Evolutionary conservation across 768 basidiomycete species (phyloP), one percentile per base, ranked within the genome.

Genomic region (Tylopilus sp.): DNA sequence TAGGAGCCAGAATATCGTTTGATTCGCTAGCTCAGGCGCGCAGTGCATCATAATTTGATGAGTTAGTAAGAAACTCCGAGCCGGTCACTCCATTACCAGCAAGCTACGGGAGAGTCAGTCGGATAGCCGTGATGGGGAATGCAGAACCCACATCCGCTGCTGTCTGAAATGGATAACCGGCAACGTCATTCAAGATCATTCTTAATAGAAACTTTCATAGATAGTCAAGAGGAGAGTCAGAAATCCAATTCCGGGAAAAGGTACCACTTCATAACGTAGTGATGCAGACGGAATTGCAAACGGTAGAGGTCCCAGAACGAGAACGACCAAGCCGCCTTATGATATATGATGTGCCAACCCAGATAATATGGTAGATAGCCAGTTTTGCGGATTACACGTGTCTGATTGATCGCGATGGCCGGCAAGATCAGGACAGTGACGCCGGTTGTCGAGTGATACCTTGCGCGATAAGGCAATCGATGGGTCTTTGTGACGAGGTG

Each of bases 171-270:
- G 1, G 87, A 82, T 85, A 95, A 6, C 85, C 86, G 3, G 85
- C 88, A 18, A 78, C 82, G 3, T 84, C 91, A 59, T 91, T 87
- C 49, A 89, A 66, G 68, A 92, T 92, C 68, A 93, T 76, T 2
- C 92, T 91, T 28, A 93, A 74, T 13, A 92, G 71, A 63, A 92
- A 83, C 85, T 89, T 68, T 92, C 90, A 63, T 86, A 86, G 43
- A 92, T 76, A 0, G 86, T 87, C 9, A 85, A 90, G 26, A 84
- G 72, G 38, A 89, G 78, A 25, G 91, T 93, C 1, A 90, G 87
- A 61, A 91, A 91, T 6, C 80, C 90, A 3, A 87, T 88, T 6
- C 81, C 83, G 28, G 91, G 88, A 26, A 92, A 76, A 45, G 92
- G 74, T 10, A 78, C 74, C 67, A 93, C 85, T 0, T 85, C 80